phyloP scores from a whole-genome alignment of 2,329 filamentous ascomycete species.

The Endoconidiophora polonica region DNA sequence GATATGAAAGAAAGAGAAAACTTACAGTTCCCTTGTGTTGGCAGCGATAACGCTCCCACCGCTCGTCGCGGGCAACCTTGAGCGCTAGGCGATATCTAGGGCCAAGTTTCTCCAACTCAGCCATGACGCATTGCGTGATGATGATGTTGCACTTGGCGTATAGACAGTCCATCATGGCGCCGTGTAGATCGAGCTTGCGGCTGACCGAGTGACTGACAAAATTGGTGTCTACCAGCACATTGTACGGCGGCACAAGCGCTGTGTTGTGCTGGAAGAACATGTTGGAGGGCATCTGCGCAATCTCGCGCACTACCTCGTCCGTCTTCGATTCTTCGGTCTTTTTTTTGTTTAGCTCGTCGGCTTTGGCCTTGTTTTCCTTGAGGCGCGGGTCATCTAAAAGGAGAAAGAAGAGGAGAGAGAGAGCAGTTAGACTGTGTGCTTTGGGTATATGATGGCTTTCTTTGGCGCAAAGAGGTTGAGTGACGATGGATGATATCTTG shows the following conservation, averaged over 20 bases:
- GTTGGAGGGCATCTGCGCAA: slow-evolving; percentile 63
- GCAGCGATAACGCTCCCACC: slow-evolving; percentile 73
- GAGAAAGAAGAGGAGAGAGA: too few species aligned
- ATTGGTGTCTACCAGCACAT: slow-evolving; percentile 70
- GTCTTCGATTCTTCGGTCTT: slow-evolving; percentile 37
- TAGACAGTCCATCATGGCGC: slow-evolving; percentile 83
- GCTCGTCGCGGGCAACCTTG: slow-evolving; percentile 72
- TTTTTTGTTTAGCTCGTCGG: slow-evolving; percentile 38
- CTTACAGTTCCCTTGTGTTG: slow-evolving; percentile 59
- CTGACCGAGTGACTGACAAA: slow-evolving; percentile 84
- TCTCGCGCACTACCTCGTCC: slow-evolving; percentile 54
- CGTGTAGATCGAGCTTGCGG: slow-evolving; percentile 72
- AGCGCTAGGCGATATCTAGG: slow-evolving; percentile 76
- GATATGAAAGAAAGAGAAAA: not conserved
- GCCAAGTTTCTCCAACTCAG: slow-evolving; percentile 77
- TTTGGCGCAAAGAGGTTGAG: not conserved
- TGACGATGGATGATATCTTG: not conserved
- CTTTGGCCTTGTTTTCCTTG: slow-evolving; percentile 62
- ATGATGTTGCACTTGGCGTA: slow-evolving; percentile 83
- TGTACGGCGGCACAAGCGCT: slow-evolving; percentile 68
- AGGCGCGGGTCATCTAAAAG: slow-evolving; percentile 49
- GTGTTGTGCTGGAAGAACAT: slow-evolving; percentile 87
- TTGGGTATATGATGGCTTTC: not conserved
- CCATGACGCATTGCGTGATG: slow-evolving; percentile 63
- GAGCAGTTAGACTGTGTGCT: too few species aligned